phyloP scores from a whole-genome alignment of 768 basidiomycete genomes.

The Lactarius sanguifluus region DNA sequence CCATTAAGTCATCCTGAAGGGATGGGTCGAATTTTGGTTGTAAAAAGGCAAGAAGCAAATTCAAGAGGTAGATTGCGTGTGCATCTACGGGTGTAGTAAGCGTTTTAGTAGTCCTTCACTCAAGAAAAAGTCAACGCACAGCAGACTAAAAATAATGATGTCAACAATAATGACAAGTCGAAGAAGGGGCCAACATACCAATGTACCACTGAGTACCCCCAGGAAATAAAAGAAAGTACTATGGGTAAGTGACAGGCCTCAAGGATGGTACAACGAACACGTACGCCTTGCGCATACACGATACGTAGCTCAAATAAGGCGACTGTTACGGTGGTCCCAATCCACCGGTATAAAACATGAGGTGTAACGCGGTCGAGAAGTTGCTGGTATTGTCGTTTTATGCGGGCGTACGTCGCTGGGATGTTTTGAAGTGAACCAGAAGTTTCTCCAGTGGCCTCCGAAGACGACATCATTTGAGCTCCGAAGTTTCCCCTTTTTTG shows the following conservation, averaged over 20 bases:
- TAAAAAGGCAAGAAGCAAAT: slow-evolving; percentile 94
- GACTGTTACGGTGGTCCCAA: slow-evolving; percentile 69
- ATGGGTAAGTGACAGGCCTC: slow-evolving; percentile 18
- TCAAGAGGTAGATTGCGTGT: slow-evolving; percentile 92
- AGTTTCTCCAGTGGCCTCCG: slow-evolving; percentile 17
- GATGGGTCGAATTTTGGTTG: slow-evolving; percentile 99
- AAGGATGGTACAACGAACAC: slow-evolving; percentile 4
- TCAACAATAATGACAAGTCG: neutral
- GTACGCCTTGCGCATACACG: slow-evolving; percentile 72
- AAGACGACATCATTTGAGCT: slow-evolving; percentile 29
- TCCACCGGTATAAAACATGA: slow-evolving; percentile 85
- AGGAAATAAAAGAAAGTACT: neutral
- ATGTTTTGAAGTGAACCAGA: slow-evolving; percentile 36
- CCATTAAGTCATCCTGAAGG: slow-evolving; percentile 87
- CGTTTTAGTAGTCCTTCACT: neutral
- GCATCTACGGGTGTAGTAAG: slow-evolving; percentile 53
- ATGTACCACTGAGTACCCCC: slow-evolving; percentile 75
- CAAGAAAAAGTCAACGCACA: slow-evolving; percentile 48
- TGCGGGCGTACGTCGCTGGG: slow-evolving; percentile 43
- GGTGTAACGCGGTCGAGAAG: slow-evolving; percentile 92
- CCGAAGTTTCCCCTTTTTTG: slow-evolving; percentile 1
- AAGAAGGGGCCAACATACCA: slow-evolving; percentile 50
- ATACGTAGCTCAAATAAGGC: slow-evolving; percentile 82
- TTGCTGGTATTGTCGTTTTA: slow-evolving; percentile 82
- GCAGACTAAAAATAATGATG: slow-evolving; percentile 48